These are phyloP conservation scores for Moesziomyces sp. DNA, from an alignment of 1,284 basidiomycete species.

Conservation along the genomic window DNA sequence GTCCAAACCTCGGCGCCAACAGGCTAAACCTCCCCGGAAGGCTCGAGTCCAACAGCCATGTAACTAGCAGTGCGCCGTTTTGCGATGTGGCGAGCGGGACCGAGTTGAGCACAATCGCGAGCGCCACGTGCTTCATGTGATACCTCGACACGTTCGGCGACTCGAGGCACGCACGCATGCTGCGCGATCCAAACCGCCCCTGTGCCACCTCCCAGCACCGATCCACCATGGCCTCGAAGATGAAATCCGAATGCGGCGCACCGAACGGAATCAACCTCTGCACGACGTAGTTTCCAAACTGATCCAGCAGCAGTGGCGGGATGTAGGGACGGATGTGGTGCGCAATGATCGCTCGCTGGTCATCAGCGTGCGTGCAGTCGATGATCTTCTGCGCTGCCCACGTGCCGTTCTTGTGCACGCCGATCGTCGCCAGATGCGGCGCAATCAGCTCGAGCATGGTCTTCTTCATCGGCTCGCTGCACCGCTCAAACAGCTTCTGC, in stretches of 20 bases:
- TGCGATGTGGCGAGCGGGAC: conserved; percentile 97
- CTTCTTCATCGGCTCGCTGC: conserved; percentile 79
- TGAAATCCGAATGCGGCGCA: conserved; percentile 87
- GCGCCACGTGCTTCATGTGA: conserved; percentile 84
- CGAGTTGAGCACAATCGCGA: conserved; percentile 93
- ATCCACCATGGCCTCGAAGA: conserved; percentile 97
- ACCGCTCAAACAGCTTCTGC: conserved; percentile 95
- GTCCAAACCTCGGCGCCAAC: conserved; percentile 91
- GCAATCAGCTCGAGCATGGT: conserved; percentile 92
- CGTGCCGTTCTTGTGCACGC: conserved; percentile 99
- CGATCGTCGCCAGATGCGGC: conserved; percentile 95
- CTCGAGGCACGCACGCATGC: conserved; percentile 96
- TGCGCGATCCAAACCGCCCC: conserved; percentile 94
- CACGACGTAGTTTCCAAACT: conserved; percentile 98
- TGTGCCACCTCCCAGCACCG: conserved; percentile 98
- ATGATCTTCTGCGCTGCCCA: conserved; percentile 98
- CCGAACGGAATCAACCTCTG: conserved; percentile 94
- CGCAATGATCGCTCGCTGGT: conserved; percentile 85
- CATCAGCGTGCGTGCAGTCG: conserved; percentile 82
- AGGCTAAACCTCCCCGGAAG: conserved; percentile 92
- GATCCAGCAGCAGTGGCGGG: conserved; percentile 91
- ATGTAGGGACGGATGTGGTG: conserved; percentile 89
- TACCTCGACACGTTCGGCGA: conserved; percentile 76
- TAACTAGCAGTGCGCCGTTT: conserved; percentile 92
- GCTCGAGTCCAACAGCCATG: conserved; percentile 93